A percentile compares a stretch with the other conserved stretches of the same genome.
Evolutionary conservation across 2,329 filamentous ascomycete species (phyloP).

Genomic region (Pyrenochaeta sp.): DNA sequence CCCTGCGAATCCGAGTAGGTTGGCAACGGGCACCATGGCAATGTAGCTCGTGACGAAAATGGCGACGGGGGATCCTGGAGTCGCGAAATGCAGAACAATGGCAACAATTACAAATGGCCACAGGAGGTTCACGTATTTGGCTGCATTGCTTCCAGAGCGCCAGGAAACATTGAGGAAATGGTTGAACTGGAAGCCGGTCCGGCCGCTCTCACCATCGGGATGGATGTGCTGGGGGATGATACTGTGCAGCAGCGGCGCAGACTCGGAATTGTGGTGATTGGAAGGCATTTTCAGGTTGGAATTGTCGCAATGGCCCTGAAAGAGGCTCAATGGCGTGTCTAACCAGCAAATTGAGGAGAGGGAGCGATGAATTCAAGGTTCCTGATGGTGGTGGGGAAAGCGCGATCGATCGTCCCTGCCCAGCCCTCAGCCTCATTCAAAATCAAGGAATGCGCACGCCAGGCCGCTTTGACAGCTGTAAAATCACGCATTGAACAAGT

Average conservation of each 20-base stretch:
- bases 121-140: slow-evolving; percentile 72
- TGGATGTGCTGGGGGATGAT: slow-evolving; percentile 47
- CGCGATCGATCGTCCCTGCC: neutral
- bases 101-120: slow-evolving; percentile 78
- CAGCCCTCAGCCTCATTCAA: slow-evolving; percentile 12
- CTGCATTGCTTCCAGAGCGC: slow-evolving; percentile 68
- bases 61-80: slow-evolving; percentile 63
- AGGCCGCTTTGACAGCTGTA: too few species aligned
- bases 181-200: slow-evolving; percentile 67
- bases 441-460: slow-evolving; percentile 14
- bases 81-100: slow-evolving; percentile 65
- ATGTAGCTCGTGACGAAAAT: slow-evolving; percentile 76
- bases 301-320: slow-evolving; percentile 5
- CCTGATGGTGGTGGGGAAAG: neutral
- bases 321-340: neutral
- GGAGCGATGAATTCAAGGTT: neutral
- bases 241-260: slow-evolving; percentile 38
- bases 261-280: slow-evolving; percentile 31
- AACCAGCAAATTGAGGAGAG: neutral
- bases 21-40: slow-evolving; percentile 79
- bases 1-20: slow-evolving; percentile 76
- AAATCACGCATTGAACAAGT: too few species aligned
- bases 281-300: slow-evolving; percentile 23
- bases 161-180: slow-evolving; percentile 71
- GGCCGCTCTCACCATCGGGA: slow-evolving; percentile 70